A percentile compares a stretch with the other conserved stretches of the same genome.
phyloP scores from a whole-genome alignment of 495 filamentous ascomycete genomes.

The Evansstolkia leycettana region DNA sequence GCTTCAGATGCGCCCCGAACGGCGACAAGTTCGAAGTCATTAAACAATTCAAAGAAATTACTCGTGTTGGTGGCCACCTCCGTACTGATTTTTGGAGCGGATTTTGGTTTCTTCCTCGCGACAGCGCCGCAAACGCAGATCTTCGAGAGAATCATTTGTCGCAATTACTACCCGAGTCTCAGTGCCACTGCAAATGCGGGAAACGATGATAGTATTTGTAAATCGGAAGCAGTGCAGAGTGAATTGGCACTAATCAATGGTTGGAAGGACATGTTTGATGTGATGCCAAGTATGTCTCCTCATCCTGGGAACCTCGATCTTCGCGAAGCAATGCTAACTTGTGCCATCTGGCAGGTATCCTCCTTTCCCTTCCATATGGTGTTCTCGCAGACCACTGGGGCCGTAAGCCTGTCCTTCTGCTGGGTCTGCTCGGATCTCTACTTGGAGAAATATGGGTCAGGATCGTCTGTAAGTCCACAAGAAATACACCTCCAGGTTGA shows the following conservation, averaged over 20 bases:
- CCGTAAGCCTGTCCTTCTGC: conserved; percentile 27
- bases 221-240: conserved; percentile 29
- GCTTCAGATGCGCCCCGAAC: too few species aligned
- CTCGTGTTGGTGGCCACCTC: conserved; percentile 8
- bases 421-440: conserved; percentile 20
- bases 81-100: conserved; percentile 8
- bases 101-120: conserved; percentile 18
- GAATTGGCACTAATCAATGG: conserved; percentile 29
- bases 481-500: neutral
- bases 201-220: conserved; percentile 14
- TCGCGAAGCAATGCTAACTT: neutral
- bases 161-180: conserved; percentile 13
- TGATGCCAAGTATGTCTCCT: conserved; percentile 19
- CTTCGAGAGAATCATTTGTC: conserved; percentile 29
- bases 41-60: conserved; percentile 5
- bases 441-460: conserved; percentile 21
- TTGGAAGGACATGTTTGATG: conserved; percentile 27
- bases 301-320: neutral
- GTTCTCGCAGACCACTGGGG: conserved; percentile 30
- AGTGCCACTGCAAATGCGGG: neutral
- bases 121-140: conserved; percentile 23
- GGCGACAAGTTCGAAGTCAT: neutral
- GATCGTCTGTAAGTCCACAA: conserved; percentile 20
- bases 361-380: conserved; percentile 21
- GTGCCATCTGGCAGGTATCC: conserved; percentile 11